Evolutionary conservation across 441 rosid species (phyloP).

Genomic region (Gossypium lobatum): DNA sequence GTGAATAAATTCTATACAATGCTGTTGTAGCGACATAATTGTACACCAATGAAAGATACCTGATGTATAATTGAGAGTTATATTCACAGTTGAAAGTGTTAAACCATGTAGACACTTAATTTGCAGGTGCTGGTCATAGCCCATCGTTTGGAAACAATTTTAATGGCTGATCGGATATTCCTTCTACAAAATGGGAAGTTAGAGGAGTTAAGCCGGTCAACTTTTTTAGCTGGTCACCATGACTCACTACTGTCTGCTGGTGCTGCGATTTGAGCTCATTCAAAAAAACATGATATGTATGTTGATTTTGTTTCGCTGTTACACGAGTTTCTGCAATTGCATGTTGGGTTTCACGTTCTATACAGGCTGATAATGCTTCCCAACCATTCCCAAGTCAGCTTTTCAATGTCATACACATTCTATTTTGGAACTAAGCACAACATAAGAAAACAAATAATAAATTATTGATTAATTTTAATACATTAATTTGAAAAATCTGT

Average conservation of each 20-base stretch:
- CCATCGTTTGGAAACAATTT: conserved; percentile 77
- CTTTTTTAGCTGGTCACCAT: conserved; percentile 30
- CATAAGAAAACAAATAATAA: no score
- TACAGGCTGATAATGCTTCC: not conserved
- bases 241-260: conserved; percentile 38
- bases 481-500: no score
- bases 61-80: not conserved
- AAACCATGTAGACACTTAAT: conserved; percentile 2
- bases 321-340: not conserved
- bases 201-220: conserved; percentile 47
- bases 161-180: conserved; percentile 74
- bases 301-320: not conserved
- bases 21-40: not conserved
- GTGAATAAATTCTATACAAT: not conserved
- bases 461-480: no score
- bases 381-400: not conserved
- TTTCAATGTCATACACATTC: not conserved
- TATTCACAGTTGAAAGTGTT: not conserved
- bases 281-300: not conserved
- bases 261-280: conserved; percentile 43
- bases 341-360: not conserved
- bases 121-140: conserved; percentile 73
- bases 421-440: no score
- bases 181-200: conserved; percentile 61
- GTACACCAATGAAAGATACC: not conserved